Evolutionary conservation across 352 stramenopile genomes (phyloP), one percentile per base, ranked within the genome.

Genomic region (Phytopythium oedochilum): DNA sequence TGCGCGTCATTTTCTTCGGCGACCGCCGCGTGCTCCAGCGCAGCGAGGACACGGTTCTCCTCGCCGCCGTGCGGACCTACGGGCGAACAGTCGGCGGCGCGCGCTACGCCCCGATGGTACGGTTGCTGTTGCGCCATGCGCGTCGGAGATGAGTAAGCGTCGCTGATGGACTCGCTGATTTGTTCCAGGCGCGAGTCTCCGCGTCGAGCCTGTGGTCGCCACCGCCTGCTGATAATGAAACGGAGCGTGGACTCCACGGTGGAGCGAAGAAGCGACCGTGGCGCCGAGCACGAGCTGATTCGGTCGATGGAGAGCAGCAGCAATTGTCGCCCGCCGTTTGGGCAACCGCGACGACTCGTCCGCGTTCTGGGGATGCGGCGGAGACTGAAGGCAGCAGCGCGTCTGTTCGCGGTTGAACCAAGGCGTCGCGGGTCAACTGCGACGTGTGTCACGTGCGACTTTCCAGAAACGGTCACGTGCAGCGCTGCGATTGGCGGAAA

Each of bases 91-190:
- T 72, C 6, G 55, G 61, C 31, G 53, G 56, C 18, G 48, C 57
- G 20, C 53, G 43, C 25, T 82, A 83, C 63, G 61, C 62, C 9
- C 55, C 70, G 11, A 83, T 83, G 70, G 75, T 85, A 61, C 62
- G 39, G n/a, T n/a, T n/a, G n/a, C n/a, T n/a, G n/a, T n/a, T n/a
- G n/a, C n/a, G n/a, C n/a, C n/a, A n/a, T n/a, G n/a, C n/a, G n/a
- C n/a, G n/a, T n/a, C n/a, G n/a, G n/a, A n/a, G 32, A 12, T n/a
- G 15, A 9, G 4, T n/a, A 28, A 15, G 10, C 15, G 18, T 43
- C 12, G 25, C 28, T 42, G 48, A 32, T 18, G 5, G 22, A 7
- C n/a, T 18, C 15, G 2, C 26, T 44, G 32, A 22, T 18, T 22
- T 45, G 34, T 10, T 4, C 18, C 48, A 55, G 49, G 35, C 23